Percentiles rank a stretch among this genome's conserved stretches.
Conservation (phyloP, 768 basidiomycete species). For the Suillus lakei region DNA sequence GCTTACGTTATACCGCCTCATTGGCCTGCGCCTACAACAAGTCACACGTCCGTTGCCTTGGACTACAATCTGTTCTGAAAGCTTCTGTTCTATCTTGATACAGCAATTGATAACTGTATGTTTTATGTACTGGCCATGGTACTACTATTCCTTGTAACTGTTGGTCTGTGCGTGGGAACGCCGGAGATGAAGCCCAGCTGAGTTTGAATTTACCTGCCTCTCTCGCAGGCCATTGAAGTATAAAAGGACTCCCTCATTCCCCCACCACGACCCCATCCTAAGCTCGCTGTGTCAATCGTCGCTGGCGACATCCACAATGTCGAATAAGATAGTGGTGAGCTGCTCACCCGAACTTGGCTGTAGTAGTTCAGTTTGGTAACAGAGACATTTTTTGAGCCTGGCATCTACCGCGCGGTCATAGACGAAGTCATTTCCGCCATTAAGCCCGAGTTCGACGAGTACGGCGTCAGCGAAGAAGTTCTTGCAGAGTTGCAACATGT, state of each 20-base stretch:
- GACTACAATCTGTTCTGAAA: not conserved
- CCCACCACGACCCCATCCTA: conserved; percentile 39
- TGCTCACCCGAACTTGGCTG: conserved; percentile 64
- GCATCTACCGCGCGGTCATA: conserved; percentile 91
- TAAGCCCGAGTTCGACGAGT: conserved; percentile 95
- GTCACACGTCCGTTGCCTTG: not conserved
- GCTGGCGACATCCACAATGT: conserved; percentile 61
- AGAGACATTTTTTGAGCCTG: conserved; percentile 72
- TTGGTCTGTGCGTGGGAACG: conserved; percentile 55
- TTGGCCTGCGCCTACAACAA: not conserved
- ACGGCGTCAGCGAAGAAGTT: conserved; percentile 91
- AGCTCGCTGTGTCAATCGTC: conserved; percentile 32
- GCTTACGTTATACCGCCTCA: not conserved
- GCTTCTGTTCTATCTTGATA: not conserved
- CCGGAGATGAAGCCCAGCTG: conserved; percentile 32
- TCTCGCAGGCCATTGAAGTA: conserved; percentile 42
- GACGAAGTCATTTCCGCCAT: conserved; percentile 92
- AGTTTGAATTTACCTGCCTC: conserved; percentile 47
- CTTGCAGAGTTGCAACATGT: conserved; percentile 88
- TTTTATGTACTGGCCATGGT: not conserved
- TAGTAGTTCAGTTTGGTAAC: conserved; percentile 61
- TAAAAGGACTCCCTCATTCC: conserved; percentile 41
- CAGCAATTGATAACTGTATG: not conserved
- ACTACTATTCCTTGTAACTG: not conserved
- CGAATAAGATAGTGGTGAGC: conserved; percentile 99